Evolutionary conservation across 2,329 filamentous ascomycete genomes (phyloP).

Genomic region (Bipolaris gigantea): DNA sequence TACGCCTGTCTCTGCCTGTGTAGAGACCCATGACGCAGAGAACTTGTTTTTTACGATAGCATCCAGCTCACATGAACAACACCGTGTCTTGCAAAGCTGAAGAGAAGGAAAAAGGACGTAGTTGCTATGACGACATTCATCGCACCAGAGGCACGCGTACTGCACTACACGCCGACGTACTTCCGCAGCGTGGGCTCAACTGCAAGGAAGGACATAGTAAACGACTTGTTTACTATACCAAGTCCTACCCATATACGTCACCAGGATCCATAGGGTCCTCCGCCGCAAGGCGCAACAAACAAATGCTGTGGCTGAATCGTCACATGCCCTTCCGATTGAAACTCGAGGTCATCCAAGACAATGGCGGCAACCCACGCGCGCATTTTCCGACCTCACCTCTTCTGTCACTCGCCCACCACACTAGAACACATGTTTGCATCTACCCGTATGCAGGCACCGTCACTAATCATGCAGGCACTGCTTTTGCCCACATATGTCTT

Average conservation of each 20-base stretch:
- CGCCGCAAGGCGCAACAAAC: slow-evolving; percentile 1
- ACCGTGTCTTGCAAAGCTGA: background rate
- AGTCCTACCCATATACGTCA: slow-evolving; percentile 3
- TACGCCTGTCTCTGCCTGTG: background rate
- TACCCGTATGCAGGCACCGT: slow-evolving; percentile 29
- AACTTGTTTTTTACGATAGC: background rate
- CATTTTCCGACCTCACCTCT: slow-evolving; percentile 28
- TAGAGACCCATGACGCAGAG: background rate
- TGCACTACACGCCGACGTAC: background rate
- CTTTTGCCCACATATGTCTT: slow-evolving; percentile 26
- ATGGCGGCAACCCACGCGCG: slow-evolving; percentile 31
- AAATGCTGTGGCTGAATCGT: slow-evolving; percentile 8
- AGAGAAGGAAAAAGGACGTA: background rate
- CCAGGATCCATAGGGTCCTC: background rate
- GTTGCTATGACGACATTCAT: background rate
- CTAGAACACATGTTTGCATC: slow-evolving; percentile 35
- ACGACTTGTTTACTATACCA: background rate
- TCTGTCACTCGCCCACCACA: slow-evolving; percentile 30
- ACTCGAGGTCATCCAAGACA: slow-evolving; percentile 40
- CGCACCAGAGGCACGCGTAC: background rate
- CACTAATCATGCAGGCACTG: slow-evolving; percentile 34
- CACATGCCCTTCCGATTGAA: slow-evolving; percentile 27
- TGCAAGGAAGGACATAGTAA: background rate
- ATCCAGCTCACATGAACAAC: background rate
- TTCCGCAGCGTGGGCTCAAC: background rate